Evolutionary conservation across 2,329 filamentous ascomycete species (phyloP), one percentile per base, ranked within the genome.

Genomic region (Hypoxylon sp.): DNA sequence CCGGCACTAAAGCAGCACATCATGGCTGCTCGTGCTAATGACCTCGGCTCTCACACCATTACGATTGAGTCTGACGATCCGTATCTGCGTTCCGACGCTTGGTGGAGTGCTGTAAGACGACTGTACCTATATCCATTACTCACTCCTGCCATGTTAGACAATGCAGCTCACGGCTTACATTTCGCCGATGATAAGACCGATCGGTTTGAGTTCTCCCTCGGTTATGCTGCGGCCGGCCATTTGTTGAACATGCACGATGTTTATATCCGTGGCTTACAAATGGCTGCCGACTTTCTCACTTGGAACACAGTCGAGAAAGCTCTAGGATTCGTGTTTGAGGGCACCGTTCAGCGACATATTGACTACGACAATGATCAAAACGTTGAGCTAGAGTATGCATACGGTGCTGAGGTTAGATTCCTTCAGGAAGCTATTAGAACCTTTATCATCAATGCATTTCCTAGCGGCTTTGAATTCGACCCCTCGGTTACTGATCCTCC

Each of bases 241-340:
- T 80, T 88, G 42, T 81, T 93, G 14, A 81, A 83, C 44, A 85
- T 90, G 75, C 82, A 81, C 2, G 83, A 84, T 24, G 83, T 92
- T 26, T 81, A 86, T 10, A 78, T 83, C 50, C 85, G 88, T 37
- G 90, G 89, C 37, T 80, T 91, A 26, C 85, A 88, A 52, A 83
- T 91, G 67, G 89, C 88, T 1, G 81, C 84, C 37, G 82, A 84
- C 57, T 82, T 89, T 3, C 74, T 92, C 46, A 84, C 83, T 66
- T 92, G 90, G 90, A 83, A 88, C 57, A 92, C 87, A 0, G 71
- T 92, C 13, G 88, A 91, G 71, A 82, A 81, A 17, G 87, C 84
- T 1, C 77, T 93, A 11, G 84, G 84, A 69, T 90, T 91, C 74
- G 81, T 84, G 33, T 79, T 90, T 17, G 84, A 90, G 29, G 72